Base-by-base conservation (phyloP, 345 rosid species). In the Odontarrhena argentea region DNA sequence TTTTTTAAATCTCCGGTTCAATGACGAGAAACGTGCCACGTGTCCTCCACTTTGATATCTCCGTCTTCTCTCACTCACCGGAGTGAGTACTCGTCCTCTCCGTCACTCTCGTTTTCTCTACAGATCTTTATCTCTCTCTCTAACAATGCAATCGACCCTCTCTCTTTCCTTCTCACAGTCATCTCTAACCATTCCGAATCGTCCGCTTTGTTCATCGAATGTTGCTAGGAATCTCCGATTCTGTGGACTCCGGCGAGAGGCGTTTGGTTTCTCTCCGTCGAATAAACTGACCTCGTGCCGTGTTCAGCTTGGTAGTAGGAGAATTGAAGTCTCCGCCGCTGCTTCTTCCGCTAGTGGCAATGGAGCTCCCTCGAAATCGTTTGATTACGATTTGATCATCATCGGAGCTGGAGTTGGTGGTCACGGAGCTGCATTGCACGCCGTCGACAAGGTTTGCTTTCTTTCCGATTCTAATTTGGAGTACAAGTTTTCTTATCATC, bases 401-500 rank as follows among this genome's bases (percentile, higher is more conserved):
- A 83, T 89, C 24, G 98, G 98, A 12, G 96, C 98, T 30, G 98
- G 98, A 48, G 98, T 92, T 28, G 98, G 98, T 6, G 98, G 96
- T 8, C 98, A 89, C 42, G 96, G 98, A n/a, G 95, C 98, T 49
- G 96, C 92, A n/a, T 85, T 92, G 44, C 96, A 92, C 60, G 96
- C 98, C 46, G 96, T 89, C 2, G 96, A 92, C 83, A 92, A 87
- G 91, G 96, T 87, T 37, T 24, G 13, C 6, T 56, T 41, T 51
- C 35, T 44, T 52, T 9, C 8, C 12, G 30, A 13, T 61, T 30
- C 28, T 32, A 38, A 10, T 48, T 35, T n/a, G 9, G 35, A n/a
- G 4, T 14, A 47, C 8, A 47, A 26, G 4, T 40, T 59, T 14
- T 51, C 9, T 11, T n/a, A 44, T 5, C 3, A 37, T 37, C 54